Conservation (phyloP, 2,329 filamentous ascomycete genomes). For the Trichophyton mentagrophytes region DNA sequence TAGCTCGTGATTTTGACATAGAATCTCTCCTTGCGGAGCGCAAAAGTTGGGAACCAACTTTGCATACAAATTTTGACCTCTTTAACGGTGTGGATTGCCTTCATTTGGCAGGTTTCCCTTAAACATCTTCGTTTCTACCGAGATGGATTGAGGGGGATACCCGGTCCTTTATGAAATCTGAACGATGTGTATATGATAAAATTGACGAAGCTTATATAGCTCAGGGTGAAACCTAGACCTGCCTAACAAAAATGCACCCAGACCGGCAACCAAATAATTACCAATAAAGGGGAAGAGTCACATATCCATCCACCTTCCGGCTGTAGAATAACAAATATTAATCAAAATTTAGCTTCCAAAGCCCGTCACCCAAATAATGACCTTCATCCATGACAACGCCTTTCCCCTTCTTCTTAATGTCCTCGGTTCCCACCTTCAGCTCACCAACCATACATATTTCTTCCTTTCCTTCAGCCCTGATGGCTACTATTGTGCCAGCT, state of each 20-base stretch:
- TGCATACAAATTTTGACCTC: no score
- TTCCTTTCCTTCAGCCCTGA: conserved; percentile 86
- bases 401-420: conserved; percentile 90
- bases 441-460: conserved; percentile 80
- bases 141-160: not conserved
- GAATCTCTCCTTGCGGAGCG: no score
- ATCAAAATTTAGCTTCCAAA: conserved; percentile 63
- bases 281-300: not conserved
- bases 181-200: not conserved
- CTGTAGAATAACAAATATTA: conserved; percentile 17
- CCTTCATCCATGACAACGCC: conserved; percentile 86
- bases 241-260: not conserved
- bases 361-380: conserved; percentile 84
- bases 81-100: no score
- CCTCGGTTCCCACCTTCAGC: conserved; percentile 70
- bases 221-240: not conserved
- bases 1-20: not conserved
- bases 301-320: not conserved
- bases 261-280: not conserved
- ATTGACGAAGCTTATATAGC: conserved; percentile 1
- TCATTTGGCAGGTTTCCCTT: no score
- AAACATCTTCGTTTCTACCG: not conserved
- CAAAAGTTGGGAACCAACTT: no score
- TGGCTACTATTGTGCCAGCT: conserved; percentile 71
- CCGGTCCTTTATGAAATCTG: not conserved